Base-by-base conservation (phyloP, 495 filamentous ascomycete genomes). In the Talaromyces nanjingensis region DNA sequence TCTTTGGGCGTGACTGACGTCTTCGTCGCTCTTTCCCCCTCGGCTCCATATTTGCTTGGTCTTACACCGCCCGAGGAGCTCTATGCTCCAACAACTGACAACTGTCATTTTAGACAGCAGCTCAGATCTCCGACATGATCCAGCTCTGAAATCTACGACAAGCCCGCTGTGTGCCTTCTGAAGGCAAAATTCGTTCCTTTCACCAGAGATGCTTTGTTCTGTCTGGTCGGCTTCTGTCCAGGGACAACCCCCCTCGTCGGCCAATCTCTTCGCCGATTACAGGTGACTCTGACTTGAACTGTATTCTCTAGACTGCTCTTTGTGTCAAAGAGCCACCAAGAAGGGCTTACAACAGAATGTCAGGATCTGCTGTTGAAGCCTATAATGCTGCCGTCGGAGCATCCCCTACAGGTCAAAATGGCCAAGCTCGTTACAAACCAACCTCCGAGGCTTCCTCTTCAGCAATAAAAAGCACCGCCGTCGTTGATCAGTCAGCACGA, bases 391-490 rank as follows among this genome's bases (percentile, higher is more conserved):
- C 60, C 42, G 6, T 20, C 18, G 47, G 45, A 22, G 18, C 39
- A 54, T 53, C 42, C 14, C 20, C 60, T 16, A 14, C 60, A 8
- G 42, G 27, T 18, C 60, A 49, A 54, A 31, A 49, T 49, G 9
- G 45, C 60, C 45, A 52, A 12, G 1, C 27, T 47, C 59, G 59
- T 25, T 31, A 42, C 18, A 8, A 22, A 45, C 12, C 24, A 31
- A 34, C 11, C 22, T 25, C 18, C 25, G 45, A 69, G 59, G 63
- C 62, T 65, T 54, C 47, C 6, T 45, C 58, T 53, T 29, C 68
- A 34, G 58, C 55, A 4, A 67, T 64, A 18, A 65, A 63, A 34
- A 69, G 69, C 55, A 70, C 76, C 64, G 42, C 70, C 27, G 57
- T 66, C 4, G 14, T 18, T 25, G 60, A 57, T 33, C 56, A 64